A percentile compares a stretch with the other conserved stretches of the same genome.
phyloP scores from a whole-genome alignment of 768 basidiomycete species.

The Pholiota microspora region DNA sequence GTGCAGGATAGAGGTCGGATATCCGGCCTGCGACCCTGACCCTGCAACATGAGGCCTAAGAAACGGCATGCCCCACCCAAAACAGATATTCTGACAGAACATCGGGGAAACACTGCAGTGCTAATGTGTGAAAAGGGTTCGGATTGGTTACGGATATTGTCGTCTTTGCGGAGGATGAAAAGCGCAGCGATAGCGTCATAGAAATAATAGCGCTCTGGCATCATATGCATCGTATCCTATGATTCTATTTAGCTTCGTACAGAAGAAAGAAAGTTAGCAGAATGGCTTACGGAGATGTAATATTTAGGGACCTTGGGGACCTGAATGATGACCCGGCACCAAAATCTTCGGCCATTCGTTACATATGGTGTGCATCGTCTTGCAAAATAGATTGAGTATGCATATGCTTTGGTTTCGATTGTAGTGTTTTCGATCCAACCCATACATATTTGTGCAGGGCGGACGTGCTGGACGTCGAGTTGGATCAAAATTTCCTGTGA shows the following conservation, averaged over 20 bases:
- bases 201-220: constrained; percentile 62
- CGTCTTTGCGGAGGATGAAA: constrained; percentile 48
- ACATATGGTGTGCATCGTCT: constrained; percentile 28
- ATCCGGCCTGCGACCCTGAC: constrained; percentile 8
- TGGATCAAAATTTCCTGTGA: constrained; percentile 33
- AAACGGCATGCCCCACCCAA: constrained; percentile 68
- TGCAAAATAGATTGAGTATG: constrained; percentile 50
- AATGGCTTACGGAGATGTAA: constrained; percentile 47
- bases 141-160: constrained; percentile 56
- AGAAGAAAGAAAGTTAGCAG: not conserved
- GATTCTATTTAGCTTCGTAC: not conserved
- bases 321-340: constrained; percentile 63
- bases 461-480: constrained; percentile 48
- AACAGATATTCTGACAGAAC: constrained; percentile 52
- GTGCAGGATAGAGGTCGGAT: constrained; percentile 9
- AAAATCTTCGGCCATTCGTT: constrained; percentile 44
- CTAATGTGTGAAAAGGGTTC: constrained; percentile 75
- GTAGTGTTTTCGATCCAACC: constrained; percentile 64
- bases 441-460: constrained; percentile 65
- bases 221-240: constrained; percentile 54
- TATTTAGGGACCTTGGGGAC: constrained; percentile 67
- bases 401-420: constrained; percentile 48
- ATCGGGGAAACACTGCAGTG: constrained; percentile 38
- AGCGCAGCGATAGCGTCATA: constrained; percentile 63
- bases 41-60: constrained; percentile 28